Evolutionary conservation across 139 green algal genomes (phyloP).

Genomic region (Chlorella sorokiniana): DNA sequence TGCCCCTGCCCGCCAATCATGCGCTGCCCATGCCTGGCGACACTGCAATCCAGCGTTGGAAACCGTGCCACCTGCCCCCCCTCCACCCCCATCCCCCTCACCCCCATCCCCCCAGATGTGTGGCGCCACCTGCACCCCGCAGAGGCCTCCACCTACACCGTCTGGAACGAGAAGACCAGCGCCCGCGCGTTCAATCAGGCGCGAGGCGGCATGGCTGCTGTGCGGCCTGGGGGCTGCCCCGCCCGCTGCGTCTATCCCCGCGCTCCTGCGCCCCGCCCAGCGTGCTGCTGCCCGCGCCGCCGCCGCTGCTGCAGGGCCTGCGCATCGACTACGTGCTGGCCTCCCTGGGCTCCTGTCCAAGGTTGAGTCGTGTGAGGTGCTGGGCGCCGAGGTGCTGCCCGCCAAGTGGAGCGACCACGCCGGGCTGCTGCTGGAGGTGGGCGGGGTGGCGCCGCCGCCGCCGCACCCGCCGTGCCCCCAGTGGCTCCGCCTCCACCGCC

Average conservation of each 20-base stretch:
- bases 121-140: conserved; percentile 64
- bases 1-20: no score
- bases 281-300: not conserved
- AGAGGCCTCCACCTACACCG: conserved; percentile 47
- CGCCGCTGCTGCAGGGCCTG: conserved; percentile 53
- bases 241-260: not conserved
- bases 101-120: conserved; percentile 44
- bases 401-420: conserved; percentile 70
- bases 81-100: not conserved
- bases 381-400: conserved; percentile 54
- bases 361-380: conserved; percentile 63
- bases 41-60: no score
- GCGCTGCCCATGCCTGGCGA: no score
- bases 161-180: conserved; percentile 75
- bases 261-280: no score
- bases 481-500: conserved; percentile 37
- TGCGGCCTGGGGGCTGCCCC: not conserved
- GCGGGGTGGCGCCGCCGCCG: not conserved
- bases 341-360: conserved; percentile 51
- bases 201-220: not conserved
- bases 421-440: conserved; percentile 49
- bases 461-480: conserved; percentile 29
- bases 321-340: conserved; percentile 76
- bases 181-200: conserved; percentile 74
- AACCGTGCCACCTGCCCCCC: no score